Evolutionary conservation across 176 grass and related monocot species (phyloP).

Genomic region (Hordeum marinum): DNA sequence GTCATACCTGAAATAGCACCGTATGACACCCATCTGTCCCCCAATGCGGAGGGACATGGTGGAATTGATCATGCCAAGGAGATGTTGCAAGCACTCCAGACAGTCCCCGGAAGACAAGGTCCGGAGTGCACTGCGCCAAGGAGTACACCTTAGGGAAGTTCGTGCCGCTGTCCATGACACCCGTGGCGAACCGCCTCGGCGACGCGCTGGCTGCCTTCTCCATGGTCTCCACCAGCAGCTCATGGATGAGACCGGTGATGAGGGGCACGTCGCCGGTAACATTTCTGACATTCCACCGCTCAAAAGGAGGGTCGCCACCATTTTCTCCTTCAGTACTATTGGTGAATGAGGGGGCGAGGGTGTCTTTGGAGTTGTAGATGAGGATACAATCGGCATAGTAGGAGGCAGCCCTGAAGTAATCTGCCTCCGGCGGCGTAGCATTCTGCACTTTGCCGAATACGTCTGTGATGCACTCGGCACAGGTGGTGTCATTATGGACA

Average conservation of each 20-base stretch:
- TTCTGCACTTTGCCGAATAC: not conserved
- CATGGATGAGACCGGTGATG: not conserved
- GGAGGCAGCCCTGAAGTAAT: not conserved
- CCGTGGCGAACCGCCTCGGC: not conserved
- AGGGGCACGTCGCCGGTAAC: not conserved
- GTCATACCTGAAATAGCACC: too few relatives aligned
- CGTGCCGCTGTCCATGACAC: not conserved
- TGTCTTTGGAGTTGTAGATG: not conserved
- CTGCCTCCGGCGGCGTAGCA: not conserved
- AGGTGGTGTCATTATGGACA: not conserved
- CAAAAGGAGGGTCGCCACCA: not conserved
- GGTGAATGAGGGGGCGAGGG: not conserved
- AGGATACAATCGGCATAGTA: not conserved
- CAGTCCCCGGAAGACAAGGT: constrained; percentile 22
- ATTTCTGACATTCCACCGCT: not conserved
- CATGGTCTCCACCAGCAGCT: not conserved
- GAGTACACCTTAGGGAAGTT: not conserved
- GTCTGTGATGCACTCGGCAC: not conserved
- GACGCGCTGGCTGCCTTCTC: not conserved
- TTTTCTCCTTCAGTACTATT: too few relatives aligned
- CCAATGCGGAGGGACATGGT: not conserved
- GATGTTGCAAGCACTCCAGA: not conserved
- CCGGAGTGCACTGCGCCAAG: constrained; percentile 8
- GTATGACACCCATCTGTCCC: too few relatives aligned
- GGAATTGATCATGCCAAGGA: constrained; percentile 12